A percentile compares a stretch with the other conserved stretches of the same genome.
Evolutionary conservation across 495 filamentous ascomycete species (phyloP).

Genomic region (Podospora pseudoanserina): DNA sequence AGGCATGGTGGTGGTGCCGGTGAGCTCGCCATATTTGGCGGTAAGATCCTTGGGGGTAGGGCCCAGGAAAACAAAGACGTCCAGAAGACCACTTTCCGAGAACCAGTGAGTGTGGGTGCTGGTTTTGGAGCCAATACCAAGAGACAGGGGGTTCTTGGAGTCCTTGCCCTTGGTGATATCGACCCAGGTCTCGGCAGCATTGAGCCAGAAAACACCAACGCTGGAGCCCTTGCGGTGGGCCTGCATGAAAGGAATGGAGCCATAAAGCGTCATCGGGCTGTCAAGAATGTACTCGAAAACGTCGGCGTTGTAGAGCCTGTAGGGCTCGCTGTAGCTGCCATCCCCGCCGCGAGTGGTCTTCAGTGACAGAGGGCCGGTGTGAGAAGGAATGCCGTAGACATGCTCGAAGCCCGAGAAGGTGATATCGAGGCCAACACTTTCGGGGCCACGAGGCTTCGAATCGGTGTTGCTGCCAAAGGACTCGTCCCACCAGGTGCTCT

Average conservation of each 20-base stretch:
- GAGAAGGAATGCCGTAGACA: constrained; percentile 93
- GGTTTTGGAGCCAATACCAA: constrained; percentile 64
- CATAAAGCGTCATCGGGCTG: constrained; percentile 98
- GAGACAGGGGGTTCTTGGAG: constrained; percentile 68
- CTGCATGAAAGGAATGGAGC: constrained; percentile 94
- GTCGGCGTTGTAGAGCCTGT: constrained; percentile 91
- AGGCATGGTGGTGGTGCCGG: constrained; percentile 86
- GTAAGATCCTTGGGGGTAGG: constrained; percentile 77
- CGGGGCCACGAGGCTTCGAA: constrained; percentile 81
- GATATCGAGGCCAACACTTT: constrained; percentile 87
- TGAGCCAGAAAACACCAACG: constrained; percentile 98
- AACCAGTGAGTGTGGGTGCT: constrained; percentile 94
- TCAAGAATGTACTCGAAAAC: constrained; percentile 97
- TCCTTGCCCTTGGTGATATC: constrained; percentile 83
- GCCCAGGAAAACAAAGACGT: constrained; percentile 91
- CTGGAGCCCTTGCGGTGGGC: constrained; percentile 90
- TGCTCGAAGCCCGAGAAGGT: constrained; percentile 86
- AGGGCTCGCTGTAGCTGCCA: constrained; percentile 85
- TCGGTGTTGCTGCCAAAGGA: constrained; percentile 91
- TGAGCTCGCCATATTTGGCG: constrained; percentile 82
- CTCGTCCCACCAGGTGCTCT: constrained; percentile 97
- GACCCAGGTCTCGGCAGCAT: constrained; percentile 95
- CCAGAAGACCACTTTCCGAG: constrained; percentile 83
- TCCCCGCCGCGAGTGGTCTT: constrained; percentile 85
- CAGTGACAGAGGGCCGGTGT: constrained; percentile 81